A percentile compares a stretch with the other conserved stretches of the same genome.
Evolutionary conservation across 2,329 filamentous ascomycete genomes (phyloP).

Genomic region (Fusarium albosuccineum): DNA sequence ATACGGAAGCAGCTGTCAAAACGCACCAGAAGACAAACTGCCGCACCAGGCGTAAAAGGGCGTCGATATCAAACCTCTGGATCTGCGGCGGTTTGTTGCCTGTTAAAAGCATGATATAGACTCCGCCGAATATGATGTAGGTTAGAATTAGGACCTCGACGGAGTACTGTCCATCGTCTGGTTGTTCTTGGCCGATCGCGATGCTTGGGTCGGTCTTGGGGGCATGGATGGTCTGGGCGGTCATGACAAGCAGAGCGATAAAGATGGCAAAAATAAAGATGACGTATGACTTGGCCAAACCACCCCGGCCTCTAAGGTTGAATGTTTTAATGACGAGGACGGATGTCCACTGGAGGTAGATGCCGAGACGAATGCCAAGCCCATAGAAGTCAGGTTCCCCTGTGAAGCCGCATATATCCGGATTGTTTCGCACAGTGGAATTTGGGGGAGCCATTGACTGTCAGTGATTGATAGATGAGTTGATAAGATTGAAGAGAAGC

Average conservation of each 20-base stretch:
- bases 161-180: background rate
- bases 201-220: background rate
- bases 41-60: background rate
- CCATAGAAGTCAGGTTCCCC: background rate
- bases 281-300: conserved; percentile 1
- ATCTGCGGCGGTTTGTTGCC: background rate
- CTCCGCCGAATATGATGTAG: background rate
- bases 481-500: background rate
- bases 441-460: background rate
- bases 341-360: conserved; percentile 2
- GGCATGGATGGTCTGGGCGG: background rate
- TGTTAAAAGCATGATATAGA: background rate
- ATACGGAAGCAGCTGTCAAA: background rate
- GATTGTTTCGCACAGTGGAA: background rate
- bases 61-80: background rate
- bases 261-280: conserved; percentile 5
- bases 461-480: too few species aligned
- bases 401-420: background rate
- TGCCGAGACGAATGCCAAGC: background rate
- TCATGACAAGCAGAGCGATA: background rate
- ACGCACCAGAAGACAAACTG: conserved; percentile 4
- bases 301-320: background rate
- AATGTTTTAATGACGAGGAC: background rate
- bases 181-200: too few species aligned
- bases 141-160: background rate